Evolutionary conservation across 2,329 filamentous ascomycete species (phyloP), one percentile per base, ranked within the genome.

Genomic region (Penicillium hesseltinei): DNA sequence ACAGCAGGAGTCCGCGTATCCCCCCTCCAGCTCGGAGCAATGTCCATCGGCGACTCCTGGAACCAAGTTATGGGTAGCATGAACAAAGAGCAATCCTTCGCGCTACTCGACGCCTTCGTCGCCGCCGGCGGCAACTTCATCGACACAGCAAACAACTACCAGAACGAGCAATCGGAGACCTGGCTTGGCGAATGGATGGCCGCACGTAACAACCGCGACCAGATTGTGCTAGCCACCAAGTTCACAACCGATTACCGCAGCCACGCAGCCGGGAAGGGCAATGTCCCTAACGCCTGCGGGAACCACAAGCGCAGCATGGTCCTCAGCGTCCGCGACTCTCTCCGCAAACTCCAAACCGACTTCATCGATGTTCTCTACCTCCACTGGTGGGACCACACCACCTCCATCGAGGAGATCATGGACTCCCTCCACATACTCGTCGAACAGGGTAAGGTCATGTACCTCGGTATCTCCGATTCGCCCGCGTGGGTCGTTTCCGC

Each of bases 151-250:
- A 88, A 85, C 75, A 87, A 86, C 71, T 90, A 90, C 73, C 87
- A 88, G 64, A 75, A 78, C 57, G 80, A 89, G 70, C 73, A 87
- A 65, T 84, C 83, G 1, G 88, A 90, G 72, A 72, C 67, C 51
- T 88, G 87, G 83, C 77, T 91, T 56, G 88, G 88, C 36, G 85
- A 88, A 63, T 91, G 88, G 87, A 87, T 89, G 84, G 78, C 80
- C 65, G 80, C 81, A 59, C 81, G 85, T 10, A 78, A 81, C n/a
- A 83, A 83, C 58, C 82, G 88, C 25, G 87, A 89, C 63, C 79
- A 88, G 67, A 83, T 90, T 72, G 85, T 90, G n/a, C 77, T 90
- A 51, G 87, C 88, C 0, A 90, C 87, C 51, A 91, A 91, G 69
- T 89, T 81, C 71, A 85, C 84, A 1, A 86, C 82, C 27, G 82